Evolutionary conservation across 768 basidiomycete species (phyloP).

Genomic region (Pholiota molesta): DNA sequence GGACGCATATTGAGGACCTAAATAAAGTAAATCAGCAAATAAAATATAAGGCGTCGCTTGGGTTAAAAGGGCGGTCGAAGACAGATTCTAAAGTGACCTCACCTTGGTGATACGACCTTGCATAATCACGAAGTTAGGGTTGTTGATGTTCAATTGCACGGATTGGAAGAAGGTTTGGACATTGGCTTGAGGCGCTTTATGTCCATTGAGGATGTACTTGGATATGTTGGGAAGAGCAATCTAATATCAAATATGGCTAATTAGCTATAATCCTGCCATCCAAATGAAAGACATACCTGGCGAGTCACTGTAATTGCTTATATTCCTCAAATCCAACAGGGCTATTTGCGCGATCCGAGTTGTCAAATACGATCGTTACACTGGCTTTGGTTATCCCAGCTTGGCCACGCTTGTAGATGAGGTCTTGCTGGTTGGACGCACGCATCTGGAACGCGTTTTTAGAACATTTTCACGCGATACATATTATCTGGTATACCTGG

Average conservation of each 20-base stretch:
- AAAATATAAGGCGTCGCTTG: too few relatives aligned
- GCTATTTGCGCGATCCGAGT: constrained; percentile 83
- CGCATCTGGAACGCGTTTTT: constrained; percentile 67
- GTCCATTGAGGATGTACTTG: constrained; percentile 96
- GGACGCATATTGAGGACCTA: constrained; percentile 97
- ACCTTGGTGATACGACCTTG: constrained; percentile 99
- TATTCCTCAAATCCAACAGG: constrained; percentile 81
- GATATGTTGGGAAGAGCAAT: constrained; percentile 92
- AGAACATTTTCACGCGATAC: background rate
- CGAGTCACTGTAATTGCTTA: constrained; percentile 96
- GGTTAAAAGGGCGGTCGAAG: too few relatives aligned
- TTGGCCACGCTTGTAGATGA: constrained; percentile 99
- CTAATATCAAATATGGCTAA: constrained; percentile 37
- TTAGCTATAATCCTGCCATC: background rate
- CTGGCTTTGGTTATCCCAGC: constrained; percentile 97
- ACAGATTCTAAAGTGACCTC: constrained; percentile 10
- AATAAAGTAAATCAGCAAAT: background rate
- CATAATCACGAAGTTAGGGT: constrained; percentile 99
- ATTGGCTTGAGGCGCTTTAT: constrained; percentile 83
- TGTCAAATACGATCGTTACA: constrained; percentile 98
- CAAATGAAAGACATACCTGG: constrained; percentile 58
- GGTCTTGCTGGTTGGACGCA: constrained; percentile 92
- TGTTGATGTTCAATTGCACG: constrained; percentile 98
- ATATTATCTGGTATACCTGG: constrained; percentile 49
- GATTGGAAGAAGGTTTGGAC: constrained; percentile 94